Conservation (phyloP, 2,329 filamentous ascomycete genomes). For the Arthrobotrys entomopaga region DNA sequence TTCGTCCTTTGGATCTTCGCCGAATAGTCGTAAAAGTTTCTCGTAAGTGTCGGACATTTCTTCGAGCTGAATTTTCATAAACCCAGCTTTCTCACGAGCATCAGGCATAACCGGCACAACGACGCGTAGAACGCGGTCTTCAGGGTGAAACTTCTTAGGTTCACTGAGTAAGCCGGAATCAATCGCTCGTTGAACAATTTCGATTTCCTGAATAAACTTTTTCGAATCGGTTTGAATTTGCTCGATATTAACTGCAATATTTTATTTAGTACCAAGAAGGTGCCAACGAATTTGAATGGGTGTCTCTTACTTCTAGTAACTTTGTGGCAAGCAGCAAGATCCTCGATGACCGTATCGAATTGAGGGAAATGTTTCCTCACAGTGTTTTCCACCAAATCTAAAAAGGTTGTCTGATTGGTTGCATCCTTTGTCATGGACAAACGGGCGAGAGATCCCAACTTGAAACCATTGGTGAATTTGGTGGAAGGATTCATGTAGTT, state of each 20-base stretch:
- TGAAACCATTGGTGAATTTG: slow-evolving; percentile 98
- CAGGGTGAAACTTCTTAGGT: slow-evolving; percentile 96
- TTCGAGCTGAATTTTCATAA: slow-evolving; percentile 91
- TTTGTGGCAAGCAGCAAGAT: slow-evolving; percentile 69
- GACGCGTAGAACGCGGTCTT: slow-evolving; percentile 91
- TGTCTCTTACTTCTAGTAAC: slow-evolving; percentile 51
- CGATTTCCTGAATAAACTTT: slow-evolving; percentile 93
- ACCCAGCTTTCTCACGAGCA: slow-evolving; percentile 91
- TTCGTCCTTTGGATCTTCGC: slow-evolving; percentile 90
- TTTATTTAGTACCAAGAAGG: slow-evolving; percentile 8
- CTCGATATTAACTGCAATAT: slow-evolving; percentile 78
- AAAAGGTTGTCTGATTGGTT: slow-evolving; percentile 96
- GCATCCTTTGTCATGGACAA: slow-evolving; percentile 98
- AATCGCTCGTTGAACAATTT: slow-evolving; percentile 89
- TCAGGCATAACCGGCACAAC: slow-evolving; percentile 97
- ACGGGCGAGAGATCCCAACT: slow-evolving; percentile 90
- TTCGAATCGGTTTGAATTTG: slow-evolving; percentile 86
- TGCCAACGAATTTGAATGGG: too few species aligned
- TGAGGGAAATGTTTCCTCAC: slow-evolving; percentile 96
- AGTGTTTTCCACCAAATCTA: slow-evolving; percentile 94
- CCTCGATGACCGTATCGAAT: slow-evolving; percentile 87
- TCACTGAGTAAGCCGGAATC: slow-evolving; percentile 95
- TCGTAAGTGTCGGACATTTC: slow-evolving; percentile 92
- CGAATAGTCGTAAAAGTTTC: slow-evolving; percentile 96
- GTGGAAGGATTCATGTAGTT: slow-evolving; percentile 99